Base-by-base conservation (phyloP, 495 filamentous ascomycete species). In the Daldinia concentrica region DNA sequence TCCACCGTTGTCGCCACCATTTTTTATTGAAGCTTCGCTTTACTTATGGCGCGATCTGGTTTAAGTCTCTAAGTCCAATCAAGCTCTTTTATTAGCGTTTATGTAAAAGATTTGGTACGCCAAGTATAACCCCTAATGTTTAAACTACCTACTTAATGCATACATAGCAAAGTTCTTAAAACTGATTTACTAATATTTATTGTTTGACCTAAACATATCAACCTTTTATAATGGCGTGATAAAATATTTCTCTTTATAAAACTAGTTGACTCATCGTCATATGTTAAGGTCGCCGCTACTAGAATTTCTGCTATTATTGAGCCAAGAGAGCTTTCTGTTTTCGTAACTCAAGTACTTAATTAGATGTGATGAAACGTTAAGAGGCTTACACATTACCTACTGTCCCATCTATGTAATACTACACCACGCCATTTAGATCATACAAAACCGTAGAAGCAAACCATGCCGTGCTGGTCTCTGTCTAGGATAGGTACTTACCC, bases 391-490 rank as follows among this genome's bases (percentile, higher is more conserved):
- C 39, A 41, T 6, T 17, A 17, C 7, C 15, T 17, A 17, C 7
- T 41, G 39, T 41, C 39, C 39, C 39, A 17, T 41, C 14, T 52
- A 45, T 19, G 41, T 45, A 29, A 48, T 48, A 52, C 48, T 27
- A 64, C 55, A 54, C 59, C 60, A 59, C 34, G 32, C 36, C 54
- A 62, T 56, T 52, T 19, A 61, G 69, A 65, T 65, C 70, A 58
- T 65, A 66, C 69, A 55, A 64, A 68, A 64, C 64, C 64, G 63
- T 52, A 63, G 45, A 54, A 54, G 52, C 52, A 45, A 62, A 50
- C 36, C 39, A 50, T 68, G 50, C 52, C 30, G 54, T 67, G 56
- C 68, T 65, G 62, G 56, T 62, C 58, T 41, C 50, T 7, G 57
- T 29, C 37, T 58, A 48, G 51, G 66, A 69, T 66, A 36, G 66